These are phyloP conservation scores for Pseudomassariella vexata DNA, from an alignment of 2,329 filamentous ascomycete species.

Conservation along the genomic window DNA sequence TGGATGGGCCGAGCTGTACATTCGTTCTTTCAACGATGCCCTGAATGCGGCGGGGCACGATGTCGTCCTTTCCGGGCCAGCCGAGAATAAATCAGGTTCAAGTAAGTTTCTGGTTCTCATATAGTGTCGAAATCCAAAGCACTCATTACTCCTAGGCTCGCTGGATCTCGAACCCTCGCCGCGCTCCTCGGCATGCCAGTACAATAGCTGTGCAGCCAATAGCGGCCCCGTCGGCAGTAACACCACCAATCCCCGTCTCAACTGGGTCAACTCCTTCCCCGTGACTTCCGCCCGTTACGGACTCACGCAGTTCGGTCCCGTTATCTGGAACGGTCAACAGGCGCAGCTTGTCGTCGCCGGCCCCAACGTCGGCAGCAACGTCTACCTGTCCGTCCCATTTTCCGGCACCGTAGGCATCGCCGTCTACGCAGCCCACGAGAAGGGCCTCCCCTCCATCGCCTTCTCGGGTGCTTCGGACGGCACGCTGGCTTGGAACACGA, in stretches of 20 bases:
- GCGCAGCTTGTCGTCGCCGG: constrained; percentile 60
- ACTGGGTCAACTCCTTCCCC: constrained; percentile 69
- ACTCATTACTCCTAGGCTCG: constrained; percentile 39
- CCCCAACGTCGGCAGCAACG: constrained; percentile 54
- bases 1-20: constrained; percentile 66
- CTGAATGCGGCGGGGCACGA: constrained; percentile 51
- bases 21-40: constrained; percentile 52
- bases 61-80: constrained; percentile 60
- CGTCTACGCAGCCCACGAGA: constrained; percentile 47
- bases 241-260: constrained; percentile 48
- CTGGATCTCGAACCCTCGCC: constrained; percentile 38
- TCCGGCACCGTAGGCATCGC: constrained; percentile 66
- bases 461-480: constrained; percentile 53
- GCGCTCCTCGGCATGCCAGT: constrained; percentile 50
- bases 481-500: constrained; percentile 47
- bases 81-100: constrained; percentile 59
- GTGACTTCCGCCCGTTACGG: constrained; percentile 60
- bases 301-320: constrained; percentile 48
- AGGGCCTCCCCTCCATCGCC: constrained; percentile 59
- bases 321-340: constrained; percentile 43
- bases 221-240: constrained; percentile 54
- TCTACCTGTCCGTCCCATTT: constrained; percentile 49
- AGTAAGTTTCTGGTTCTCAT: constrained; percentile 31
- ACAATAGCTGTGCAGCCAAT: constrained; percentile 52
- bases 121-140: too few species aligned